phyloP scores from a whole-genome alignment of 768 basidiomycete species.

The Tricholoma furcatifolium region DNA sequence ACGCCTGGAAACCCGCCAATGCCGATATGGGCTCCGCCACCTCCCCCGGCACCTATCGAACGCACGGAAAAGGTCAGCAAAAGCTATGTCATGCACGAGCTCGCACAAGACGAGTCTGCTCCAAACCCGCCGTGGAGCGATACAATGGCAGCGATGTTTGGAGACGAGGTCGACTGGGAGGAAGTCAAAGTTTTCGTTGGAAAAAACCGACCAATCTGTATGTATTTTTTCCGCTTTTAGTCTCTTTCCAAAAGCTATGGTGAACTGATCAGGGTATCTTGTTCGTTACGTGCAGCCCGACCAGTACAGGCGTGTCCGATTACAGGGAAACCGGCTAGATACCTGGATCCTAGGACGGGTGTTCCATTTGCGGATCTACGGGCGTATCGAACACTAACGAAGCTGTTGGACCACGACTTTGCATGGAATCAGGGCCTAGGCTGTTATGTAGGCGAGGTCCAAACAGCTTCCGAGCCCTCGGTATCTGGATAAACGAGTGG shows the following conservation, averaged over 20 bases:
- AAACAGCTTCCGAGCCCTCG: not conserved
- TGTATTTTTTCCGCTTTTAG: constrained; percentile 18
- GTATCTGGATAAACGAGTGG: not conserved
- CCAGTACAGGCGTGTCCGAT: constrained; percentile 69
- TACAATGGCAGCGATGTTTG: constrained; percentile 83
- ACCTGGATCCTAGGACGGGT: constrained; percentile 76
- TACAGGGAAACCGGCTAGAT: constrained; percentile 75
- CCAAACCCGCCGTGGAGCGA: constrained; percentile 63
- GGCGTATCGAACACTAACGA: constrained; percentile 65
- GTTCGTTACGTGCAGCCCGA: constrained; percentile 46
- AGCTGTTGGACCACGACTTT: constrained; percentile 64
- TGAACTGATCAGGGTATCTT: not conserved
- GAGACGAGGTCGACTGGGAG: constrained; percentile 82
- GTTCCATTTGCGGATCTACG: constrained; percentile 73
- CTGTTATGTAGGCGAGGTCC: constrained; percentile 38
- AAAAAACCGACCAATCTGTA: constrained; percentile 66
- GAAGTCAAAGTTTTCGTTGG: constrained; percentile 62
- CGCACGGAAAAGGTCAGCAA: constrained; percentile 54
- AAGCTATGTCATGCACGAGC: constrained; percentile 73
- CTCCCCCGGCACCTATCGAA: constrained; percentile 26
- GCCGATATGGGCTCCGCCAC: constrained; percentile 8
- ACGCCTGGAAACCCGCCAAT: not conserved
- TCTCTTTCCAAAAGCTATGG: not conserved
- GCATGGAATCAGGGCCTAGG: constrained; percentile 56
- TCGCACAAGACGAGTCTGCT: constrained; percentile 42